These are phyloP conservation scores for Besnoitia besnoiti DNA, from an alignment of 169 alveolate species.

Conservation along the genomic window DNA sequence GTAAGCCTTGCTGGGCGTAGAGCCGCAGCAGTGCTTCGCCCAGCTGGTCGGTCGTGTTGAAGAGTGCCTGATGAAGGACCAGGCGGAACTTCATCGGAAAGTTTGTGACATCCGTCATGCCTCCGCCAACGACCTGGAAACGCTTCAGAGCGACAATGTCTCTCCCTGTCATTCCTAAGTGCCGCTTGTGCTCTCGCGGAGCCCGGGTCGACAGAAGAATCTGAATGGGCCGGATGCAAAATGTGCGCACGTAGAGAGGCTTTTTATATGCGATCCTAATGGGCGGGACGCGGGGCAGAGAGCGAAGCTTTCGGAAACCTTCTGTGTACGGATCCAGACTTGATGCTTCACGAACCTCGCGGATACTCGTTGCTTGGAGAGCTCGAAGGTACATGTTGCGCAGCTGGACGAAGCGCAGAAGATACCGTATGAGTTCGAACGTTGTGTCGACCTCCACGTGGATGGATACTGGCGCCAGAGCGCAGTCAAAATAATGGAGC, in stretches of 20 bases:
- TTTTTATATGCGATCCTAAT: not conserved
- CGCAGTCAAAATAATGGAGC: constrained; percentile 60
- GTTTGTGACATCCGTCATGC: constrained; percentile 63
- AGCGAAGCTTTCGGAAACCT: constrained; percentile 59
- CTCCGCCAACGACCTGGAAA: constrained; percentile 55
- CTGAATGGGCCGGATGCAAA: constrained; percentile 58
- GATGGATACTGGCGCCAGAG: constrained; percentile 58
- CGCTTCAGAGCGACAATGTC: constrained; percentile 47
- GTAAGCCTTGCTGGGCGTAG: constrained; percentile 57
- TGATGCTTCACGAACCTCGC: constrained; percentile 60
- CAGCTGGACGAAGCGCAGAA: not conserved
- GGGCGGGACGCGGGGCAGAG: constrained; percentile 35
- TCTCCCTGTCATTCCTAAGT: not conserved
- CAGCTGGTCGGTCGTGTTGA: constrained; percentile 60
- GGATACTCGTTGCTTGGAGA: constrained; percentile 52
- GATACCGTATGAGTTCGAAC: constrained; percentile 52
- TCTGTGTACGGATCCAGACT: constrained; percentile 17
- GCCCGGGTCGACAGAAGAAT: constrained; percentile 53
- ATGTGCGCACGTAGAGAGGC: constrained; percentile 56
- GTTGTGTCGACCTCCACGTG: constrained; percentile 67
- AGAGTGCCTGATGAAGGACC: constrained; percentile 56
- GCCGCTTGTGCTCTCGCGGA: constrained; percentile 52
- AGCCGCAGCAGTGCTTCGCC: constrained; percentile 38
- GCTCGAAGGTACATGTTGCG: constrained; percentile 49
- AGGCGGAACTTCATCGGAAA: constrained; percentile 63